phyloP scores from a whole-genome alignment of 1,284 basidiomycete genomes.

The Pseudozyma thailandica region DNA sequence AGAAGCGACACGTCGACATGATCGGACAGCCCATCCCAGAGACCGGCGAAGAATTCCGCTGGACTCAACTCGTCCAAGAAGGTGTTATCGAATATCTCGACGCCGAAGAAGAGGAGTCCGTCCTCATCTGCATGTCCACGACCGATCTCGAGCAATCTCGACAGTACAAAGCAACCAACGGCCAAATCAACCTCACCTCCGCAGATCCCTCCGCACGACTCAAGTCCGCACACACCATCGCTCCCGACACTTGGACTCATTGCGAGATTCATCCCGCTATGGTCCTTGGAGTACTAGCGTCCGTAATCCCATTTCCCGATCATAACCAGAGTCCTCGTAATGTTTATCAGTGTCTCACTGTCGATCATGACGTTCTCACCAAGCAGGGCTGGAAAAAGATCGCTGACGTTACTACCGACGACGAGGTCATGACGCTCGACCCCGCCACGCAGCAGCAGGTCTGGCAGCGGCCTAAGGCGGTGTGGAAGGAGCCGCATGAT shows the following conservation, averaged over 20 bases:
- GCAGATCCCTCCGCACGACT: conserved; percentile 88
- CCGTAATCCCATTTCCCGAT: conserved; percentile 98
- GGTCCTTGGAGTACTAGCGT: conserved; percentile 98
- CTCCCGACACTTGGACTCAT: conserved; percentile 82
- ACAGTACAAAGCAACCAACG: conserved; percentile 70
- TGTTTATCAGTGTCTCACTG: conserved; percentile 74
- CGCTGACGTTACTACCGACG: conserved; percentile 1
- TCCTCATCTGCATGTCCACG: conserved; percentile 98
- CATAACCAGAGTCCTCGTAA: conserved; percentile 99
- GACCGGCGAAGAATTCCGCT: conserved; percentile 73
- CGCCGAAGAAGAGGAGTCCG: conserved; percentile 98
- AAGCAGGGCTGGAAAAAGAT: conserved; percentile 23
- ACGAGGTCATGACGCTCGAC: conserved; percentile 29
- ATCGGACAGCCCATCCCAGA: conserved; percentile 69
- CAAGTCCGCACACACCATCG: conserved; percentile 69
- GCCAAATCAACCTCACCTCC: conserved; percentile 74
- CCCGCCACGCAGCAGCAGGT: conserved; percentile 5
- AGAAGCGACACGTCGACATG: conserved; percentile 85
- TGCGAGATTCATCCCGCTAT: conserved; percentile 99
- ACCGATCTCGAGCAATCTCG: conserved; percentile 84
- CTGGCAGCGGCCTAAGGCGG: conserved; percentile 14
- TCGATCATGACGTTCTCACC: conserved; percentile 28
- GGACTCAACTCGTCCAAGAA: conserved; percentile 84
- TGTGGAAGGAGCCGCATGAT: not conserved
- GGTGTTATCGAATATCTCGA: conserved; percentile 95